A percentile compares a stretch with the other conserved stretches of the same genome.
Evolutionary conservation across 257 asterid species (phyloP).

Genomic region (Echites panduratus): DNA sequence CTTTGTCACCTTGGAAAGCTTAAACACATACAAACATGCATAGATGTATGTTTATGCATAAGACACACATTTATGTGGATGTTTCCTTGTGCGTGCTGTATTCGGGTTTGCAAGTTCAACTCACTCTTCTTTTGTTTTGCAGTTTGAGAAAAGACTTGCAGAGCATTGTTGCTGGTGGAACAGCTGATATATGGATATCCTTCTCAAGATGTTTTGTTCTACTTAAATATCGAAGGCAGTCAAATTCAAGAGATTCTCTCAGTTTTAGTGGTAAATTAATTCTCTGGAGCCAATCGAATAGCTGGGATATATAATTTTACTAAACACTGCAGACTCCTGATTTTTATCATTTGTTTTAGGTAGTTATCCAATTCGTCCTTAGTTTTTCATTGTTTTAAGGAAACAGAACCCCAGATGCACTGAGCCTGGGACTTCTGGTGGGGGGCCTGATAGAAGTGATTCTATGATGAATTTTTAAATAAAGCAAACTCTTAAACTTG

Average conservation of each 20-base stretch:
- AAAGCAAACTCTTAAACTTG: no score
- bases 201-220: constrained; percentile 17
- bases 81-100: not conserved
- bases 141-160: constrained; percentile 95
- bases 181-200: constrained; percentile 83
- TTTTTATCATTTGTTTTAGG: not conserved
- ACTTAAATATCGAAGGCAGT: not conserved
- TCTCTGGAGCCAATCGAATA: not conserved
- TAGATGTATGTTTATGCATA: not conserved
- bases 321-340: not conserved
- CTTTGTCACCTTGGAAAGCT: not conserved
- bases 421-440: no score
- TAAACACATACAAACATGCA: not conserved
- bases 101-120: not conserved
- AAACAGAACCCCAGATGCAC: no score
- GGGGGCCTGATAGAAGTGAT: no score
- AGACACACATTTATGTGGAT: not conserved
- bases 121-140: constrained; percentile 29
- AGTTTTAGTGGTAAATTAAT: not conserved
- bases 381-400: not conserved
- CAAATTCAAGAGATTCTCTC: not conserved
- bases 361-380: not conserved
- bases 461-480: no score
- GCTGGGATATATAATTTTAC: not conserved
- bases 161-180: constrained; percentile 97